Base-by-base conservation (phyloP, 2,329 filamentous ascomycete species). In the Penicillium vulpinum region DNA sequence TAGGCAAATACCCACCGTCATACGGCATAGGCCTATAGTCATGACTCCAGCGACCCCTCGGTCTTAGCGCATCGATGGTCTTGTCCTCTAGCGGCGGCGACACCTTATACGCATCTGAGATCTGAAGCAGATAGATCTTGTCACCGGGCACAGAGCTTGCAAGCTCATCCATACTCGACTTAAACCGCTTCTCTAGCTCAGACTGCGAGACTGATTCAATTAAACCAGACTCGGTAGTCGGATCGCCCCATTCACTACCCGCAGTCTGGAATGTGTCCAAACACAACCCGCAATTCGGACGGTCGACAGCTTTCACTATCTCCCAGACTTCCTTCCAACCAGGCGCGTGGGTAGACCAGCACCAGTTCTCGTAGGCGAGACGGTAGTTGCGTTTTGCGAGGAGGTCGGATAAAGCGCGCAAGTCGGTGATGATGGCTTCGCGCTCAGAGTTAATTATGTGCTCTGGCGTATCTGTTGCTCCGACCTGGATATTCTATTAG, bases 341-440 rank as follows among this genome's bases (percentile, higher is more conserved):
- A 0, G 86, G 83, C 0, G 88, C 87, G 47, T 85, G 83, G 0
- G 88, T 90, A 0, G 86, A 86, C 89, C 89, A 92, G 73, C 88
- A 91, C 88, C 88, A 92, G 68, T 92, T 91, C 74, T 92, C 89
- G 63, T 92, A 92, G 0, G 88, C 88, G 18, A 92, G 75, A 7
- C 83, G 80, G 68, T 85, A 83, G 0, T 80, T 79, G 45, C 83
- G 80, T 22, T 78, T 69, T 0, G 81, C 81, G 1, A 89, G 78
- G 50, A 88, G 74, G 53, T 89, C 85, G 2, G 84, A 85, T 7
- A 92, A 76, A 55, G 86, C 80, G 1, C 80, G 79, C 0, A 92
- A 78, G 63, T 92, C 88, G 0, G 72, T 67, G 0, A 88, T 83
- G 21, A 89, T 78, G 9, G 79, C 75, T 1, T 77, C 75, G 6